Evolutionary conservation across 768 basidiomycete genomes (phyloP).

Genomic region (Termitomyces sp.): DNA sequence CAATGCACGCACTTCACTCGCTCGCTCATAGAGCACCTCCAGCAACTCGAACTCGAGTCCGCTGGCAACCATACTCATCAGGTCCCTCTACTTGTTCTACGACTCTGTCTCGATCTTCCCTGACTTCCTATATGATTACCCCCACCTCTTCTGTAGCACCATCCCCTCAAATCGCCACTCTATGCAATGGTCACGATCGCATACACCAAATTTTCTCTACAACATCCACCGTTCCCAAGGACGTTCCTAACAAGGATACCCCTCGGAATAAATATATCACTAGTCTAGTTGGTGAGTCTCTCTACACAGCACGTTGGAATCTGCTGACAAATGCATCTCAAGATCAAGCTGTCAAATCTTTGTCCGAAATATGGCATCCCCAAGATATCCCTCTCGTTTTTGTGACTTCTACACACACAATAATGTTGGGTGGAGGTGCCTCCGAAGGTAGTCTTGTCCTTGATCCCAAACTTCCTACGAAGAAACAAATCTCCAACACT

Average conservation of each 20-base stretch:
- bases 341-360: constrained; percentile 78
- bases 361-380: constrained; percentile 77
- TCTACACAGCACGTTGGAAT: constrained; percentile 3
- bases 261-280: constrained; percentile 63
- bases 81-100: constrained; percentile 33
- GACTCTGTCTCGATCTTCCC: constrained; percentile 33
- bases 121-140: constrained; percentile 46
- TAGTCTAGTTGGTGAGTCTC: constrained; percentile 62
- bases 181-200: constrained; percentile 29
- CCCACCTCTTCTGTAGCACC: constrained; percentile 50
- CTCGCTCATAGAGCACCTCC: constrained; percentile 70
- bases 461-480: constrained; percentile 9
- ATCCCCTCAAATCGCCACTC: constrained; percentile 32
- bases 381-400: constrained; percentile 64
- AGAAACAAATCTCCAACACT: constrained; percentile 21
- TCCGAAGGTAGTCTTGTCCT: constrained; percentile 8
- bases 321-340: constrained; percentile 15
- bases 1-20: constrained; percentile 40
- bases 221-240: constrained; percentile 26
- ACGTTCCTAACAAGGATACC: constrained; percentile 25
- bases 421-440: constrained; percentile 18
- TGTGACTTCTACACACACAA: constrained; percentile 27
- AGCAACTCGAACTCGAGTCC: constrained; percentile 58
- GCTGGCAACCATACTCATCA: constrained; percentile 77
- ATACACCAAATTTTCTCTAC: constrained; percentile 11